Base-by-base conservation (phyloP, 495 filamentous ascomycete species). In the Massariosphaeria phaeospora region DNA sequence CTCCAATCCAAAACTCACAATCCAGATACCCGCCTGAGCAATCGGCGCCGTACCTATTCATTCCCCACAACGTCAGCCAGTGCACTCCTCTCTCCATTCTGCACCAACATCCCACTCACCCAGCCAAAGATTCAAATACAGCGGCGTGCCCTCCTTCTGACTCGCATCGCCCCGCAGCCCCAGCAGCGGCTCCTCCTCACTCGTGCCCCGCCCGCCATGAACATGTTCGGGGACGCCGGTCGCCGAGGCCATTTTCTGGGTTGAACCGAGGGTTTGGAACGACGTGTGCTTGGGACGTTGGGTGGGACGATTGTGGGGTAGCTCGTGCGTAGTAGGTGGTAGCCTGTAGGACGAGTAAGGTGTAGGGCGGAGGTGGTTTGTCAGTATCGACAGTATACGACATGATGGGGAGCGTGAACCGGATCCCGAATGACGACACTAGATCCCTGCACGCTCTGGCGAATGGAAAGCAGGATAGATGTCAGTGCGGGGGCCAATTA, bases 121-220 rank as follows among this genome's bases (percentile, higher is more conserved):
- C 18, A 89, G 77, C 45, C 87, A 71, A 20, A 95, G 73, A 62
- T 97, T 97, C 52, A 76, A 72, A 47, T 78, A 68, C 17, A 95
- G 74, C 23, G 77, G 70, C 53, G 81, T 72, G 2, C 75, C 69
- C 13, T 84, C 78, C 48, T 75, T 69, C 73, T 93, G 90, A 29
- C 76, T 76, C 4, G 81, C 86, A 71, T 88, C 85, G 47, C 88
- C 88, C 20, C 80, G 72, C 38, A 78, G 69, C 39, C 88, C 89
- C 23, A 96, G 77, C 29, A 96, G 72, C 43, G 90, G 90, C 62
- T 91, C 88, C 35, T 82, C 74, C 64, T 93, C 88, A 27, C 66
- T 72, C 13, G 54, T 26, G 13, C 64, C 67, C 7, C 51, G 17
- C 42, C 47, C 27, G 3, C 29, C 35, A 25, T 53, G 47, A 1